Conservation (phyloP, 2,329 filamentous ascomycete genomes). For the Thelonectria olida region DNA sequence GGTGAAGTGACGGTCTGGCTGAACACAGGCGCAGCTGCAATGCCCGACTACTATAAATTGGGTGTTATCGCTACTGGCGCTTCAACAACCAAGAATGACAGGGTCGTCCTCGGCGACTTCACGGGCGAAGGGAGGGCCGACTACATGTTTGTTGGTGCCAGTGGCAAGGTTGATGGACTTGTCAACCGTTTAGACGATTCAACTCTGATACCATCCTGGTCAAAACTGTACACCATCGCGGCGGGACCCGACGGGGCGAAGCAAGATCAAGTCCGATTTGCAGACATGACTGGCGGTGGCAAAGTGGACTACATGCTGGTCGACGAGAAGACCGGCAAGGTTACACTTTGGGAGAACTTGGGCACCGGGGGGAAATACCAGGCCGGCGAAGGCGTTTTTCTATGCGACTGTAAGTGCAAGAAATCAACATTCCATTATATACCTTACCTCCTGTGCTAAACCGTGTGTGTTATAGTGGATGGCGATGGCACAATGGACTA, state of each 20-base stretch:
- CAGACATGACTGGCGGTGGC: neutral
- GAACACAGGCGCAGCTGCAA: neutral
- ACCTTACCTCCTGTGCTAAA: no score
- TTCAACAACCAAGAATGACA: neutral
- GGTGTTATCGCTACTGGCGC: neutral
- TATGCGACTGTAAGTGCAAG: constrained; percentile 13
- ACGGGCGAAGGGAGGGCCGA: constrained; percentile 12
- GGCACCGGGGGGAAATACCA: neutral
- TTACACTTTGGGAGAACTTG: neutral
- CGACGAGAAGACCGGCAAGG: neutral
- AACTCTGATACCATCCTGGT: neutral
- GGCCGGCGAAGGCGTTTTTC: neutral
- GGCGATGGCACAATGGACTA: no score
- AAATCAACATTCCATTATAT: no score
- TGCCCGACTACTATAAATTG: neutral
- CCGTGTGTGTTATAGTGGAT: no score
- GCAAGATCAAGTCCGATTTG: neutral
- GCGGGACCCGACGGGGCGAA: neutral
- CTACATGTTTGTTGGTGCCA: neutral
- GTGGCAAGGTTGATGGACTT: neutral
- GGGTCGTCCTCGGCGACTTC: neutral
- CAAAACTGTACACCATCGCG: neutral
- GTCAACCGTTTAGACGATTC: neutral
- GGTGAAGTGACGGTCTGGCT: neutral
- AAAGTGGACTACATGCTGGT: neutral